Evolutionary conservation across 108 stramenopile genomes (phyloP).

Genomic region (Pseudonitzschia pungens): DNA sequence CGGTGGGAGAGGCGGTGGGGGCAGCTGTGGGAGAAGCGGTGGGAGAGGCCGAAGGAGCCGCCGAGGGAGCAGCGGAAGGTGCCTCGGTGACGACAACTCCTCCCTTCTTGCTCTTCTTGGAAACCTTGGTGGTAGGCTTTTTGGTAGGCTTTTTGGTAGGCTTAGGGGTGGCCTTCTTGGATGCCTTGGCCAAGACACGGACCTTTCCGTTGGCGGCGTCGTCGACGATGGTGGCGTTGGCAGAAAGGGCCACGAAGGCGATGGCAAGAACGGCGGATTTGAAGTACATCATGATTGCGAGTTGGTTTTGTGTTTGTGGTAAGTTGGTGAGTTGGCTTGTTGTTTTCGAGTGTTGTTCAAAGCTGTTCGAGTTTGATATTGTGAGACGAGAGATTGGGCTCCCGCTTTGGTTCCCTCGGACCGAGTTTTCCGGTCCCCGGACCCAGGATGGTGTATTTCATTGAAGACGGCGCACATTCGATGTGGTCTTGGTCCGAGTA

Average conservation of each 20-base stretch:
- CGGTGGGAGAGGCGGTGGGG: neutral
- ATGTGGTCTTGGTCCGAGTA: no score
- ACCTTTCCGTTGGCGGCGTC: neutral
- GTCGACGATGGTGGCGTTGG: neutral
- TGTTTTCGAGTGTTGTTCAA: neutral
- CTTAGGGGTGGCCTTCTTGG: neutral
- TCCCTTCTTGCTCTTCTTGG: neutral
- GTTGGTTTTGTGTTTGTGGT: neutral
- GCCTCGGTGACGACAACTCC: neutral
- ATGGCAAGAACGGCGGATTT: neutral
- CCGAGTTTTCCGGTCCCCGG: no score
- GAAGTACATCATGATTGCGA: neutral
- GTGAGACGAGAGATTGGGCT: neutral
- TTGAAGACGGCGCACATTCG: no score
- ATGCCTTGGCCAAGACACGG: neutral
- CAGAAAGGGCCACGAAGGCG: neutral
- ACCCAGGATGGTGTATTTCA: no score
- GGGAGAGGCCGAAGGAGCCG: neutral
- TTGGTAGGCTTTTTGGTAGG: neutral
- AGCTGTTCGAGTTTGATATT: neutral
- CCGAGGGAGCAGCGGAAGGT: neutral
- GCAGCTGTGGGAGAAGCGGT: neutral
- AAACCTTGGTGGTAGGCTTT: no score
- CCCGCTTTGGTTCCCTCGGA: neutral
- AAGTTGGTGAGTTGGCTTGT: neutral